Evolutionary conservation across 306 rosid species (phyloP).

Genomic region (Cicer bijugum): DNA sequence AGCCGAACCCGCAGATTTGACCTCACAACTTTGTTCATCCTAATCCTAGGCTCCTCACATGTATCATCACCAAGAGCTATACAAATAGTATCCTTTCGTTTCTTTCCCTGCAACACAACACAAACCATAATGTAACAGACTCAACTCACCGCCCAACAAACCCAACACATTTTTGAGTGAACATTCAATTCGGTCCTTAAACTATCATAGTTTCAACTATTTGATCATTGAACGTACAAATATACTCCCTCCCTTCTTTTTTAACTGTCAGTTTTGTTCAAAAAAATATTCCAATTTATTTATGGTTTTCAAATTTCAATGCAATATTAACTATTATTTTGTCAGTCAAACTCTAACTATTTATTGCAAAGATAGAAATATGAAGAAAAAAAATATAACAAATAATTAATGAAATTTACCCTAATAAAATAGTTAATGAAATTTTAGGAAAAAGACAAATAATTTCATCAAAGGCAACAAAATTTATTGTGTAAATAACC

Average conservation of each 20-base stretch:
- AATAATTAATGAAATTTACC: no score
- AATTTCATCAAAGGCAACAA: no score
- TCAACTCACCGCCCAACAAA: background rate
- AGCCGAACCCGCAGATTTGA: constrained; percentile 63
- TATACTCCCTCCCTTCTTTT: background rate
- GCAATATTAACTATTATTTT: no score
- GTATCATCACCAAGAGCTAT: constrained; percentile 60
- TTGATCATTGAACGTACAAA: background rate
- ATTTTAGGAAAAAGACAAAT: no score
- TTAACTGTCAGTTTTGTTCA: no score
- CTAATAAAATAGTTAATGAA: no score
- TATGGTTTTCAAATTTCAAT: no score
- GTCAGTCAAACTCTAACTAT: no score
- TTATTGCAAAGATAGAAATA: no score
- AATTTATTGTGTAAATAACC: no score
- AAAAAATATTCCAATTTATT: no score
- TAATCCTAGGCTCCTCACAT: constrained; percentile 58
- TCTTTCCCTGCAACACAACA: constrained; percentile 56
- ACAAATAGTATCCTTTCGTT: constrained; percentile 60
- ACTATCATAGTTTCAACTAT: background rate
- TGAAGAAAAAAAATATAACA: no score
- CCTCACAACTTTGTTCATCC: constrained; percentile 65
- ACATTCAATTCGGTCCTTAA: background rate
- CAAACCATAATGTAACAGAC: constrained; percentile 11
- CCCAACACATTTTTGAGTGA: background rate